Evolutionary conservation across 2,329 filamentous ascomycete genomes (phyloP).

Genomic region (Diplodia sapinea): DNA sequence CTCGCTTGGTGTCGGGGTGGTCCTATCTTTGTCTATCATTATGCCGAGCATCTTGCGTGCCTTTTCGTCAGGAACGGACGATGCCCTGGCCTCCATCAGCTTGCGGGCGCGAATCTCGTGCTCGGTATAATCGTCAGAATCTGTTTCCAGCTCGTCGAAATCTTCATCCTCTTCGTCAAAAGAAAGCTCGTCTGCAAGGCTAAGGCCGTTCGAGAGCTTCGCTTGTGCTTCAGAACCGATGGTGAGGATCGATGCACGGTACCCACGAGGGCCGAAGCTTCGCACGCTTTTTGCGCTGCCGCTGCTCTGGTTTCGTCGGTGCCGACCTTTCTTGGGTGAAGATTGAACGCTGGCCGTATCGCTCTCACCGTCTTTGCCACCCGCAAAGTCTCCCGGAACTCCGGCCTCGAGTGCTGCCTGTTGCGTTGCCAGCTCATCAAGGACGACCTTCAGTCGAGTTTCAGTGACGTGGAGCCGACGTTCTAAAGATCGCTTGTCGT

Average conservation of each 20-base stretch:
- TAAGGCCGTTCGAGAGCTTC: slow-evolving; percentile 68
- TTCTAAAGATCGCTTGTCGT: slow-evolving; percentile 81
- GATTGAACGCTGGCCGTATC: slow-evolving; percentile 70
- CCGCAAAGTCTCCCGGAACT: slow-evolving; percentile 65
- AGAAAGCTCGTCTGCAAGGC: slow-evolving; percentile 87
- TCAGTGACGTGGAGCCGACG: slow-evolving; percentile 90
- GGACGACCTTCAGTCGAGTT: slow-evolving; percentile 77
- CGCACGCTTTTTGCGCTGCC: slow-evolving; percentile 60
- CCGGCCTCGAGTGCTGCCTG: slow-evolving; percentile 60
- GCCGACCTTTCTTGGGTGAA: slow-evolving; percentile 60
- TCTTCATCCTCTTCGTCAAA: slow-evolving; percentile 74
- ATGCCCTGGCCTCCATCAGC: slow-evolving; percentile 50
- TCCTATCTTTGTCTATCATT: slow-evolving; percentile 34
- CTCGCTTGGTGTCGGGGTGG: slow-evolving; percentile 17
- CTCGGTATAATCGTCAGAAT: slow-evolving; percentile 66
- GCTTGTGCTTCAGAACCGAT: slow-evolving; percentile 59
- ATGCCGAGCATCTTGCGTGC: slow-evolving; percentile 54
- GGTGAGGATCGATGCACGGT: slow-evolving; percentile 74
- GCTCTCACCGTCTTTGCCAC: slow-evolving; percentile 65
- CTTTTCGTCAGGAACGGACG: slow-evolving; percentile 51
- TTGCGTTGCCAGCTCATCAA: slow-evolving; percentile 82
- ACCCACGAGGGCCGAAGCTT: slow-evolving; percentile 49
- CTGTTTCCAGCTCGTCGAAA: slow-evolving; percentile 62
- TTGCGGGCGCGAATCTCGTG: slow-evolving; percentile 49
- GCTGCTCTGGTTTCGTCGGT: slow-evolving; percentile 48